Conservation (phyloP, 129 eudicot genomes). For the Smallanthus sonchifolius region DNA sequence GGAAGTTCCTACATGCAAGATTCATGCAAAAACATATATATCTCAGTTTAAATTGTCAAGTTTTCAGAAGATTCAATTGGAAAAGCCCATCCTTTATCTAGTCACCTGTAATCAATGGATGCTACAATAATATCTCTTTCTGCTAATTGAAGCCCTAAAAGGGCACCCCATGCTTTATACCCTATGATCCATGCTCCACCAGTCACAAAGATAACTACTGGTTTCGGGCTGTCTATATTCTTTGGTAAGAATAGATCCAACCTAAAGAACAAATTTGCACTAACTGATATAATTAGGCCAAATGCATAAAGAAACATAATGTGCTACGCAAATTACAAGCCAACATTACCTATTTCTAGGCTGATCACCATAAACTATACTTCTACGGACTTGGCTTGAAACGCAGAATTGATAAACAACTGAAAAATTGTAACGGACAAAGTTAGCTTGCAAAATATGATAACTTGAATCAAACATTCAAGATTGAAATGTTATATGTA, state of each 20-base stretch:
- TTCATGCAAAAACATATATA: slow-evolving; percentile 1
- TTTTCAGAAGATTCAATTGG: not conserved
- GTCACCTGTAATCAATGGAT: slow-evolving; percentile 79
- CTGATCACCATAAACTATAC: slow-evolving; percentile 76
- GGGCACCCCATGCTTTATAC: slow-evolving; percentile 93
- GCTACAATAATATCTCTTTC: slow-evolving; percentile 83
- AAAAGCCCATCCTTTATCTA: not conserved
- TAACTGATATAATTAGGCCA: not conserved
- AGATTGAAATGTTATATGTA: not conserved
- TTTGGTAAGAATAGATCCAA: slow-evolving; percentile 73
- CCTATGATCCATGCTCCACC: slow-evolving; percentile 98
- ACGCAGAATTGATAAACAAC: slow-evolving; percentile 65
- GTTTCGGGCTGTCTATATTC: slow-evolving; percentile 55
- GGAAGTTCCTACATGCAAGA: slow-evolving; percentile 64
- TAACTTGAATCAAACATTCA: not conserved
- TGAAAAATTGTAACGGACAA: slow-evolving; percentile 25
- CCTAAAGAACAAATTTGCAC: slow-evolving; percentile 33
- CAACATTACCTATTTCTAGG: slow-evolving; percentile 71
- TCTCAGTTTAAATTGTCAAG: not conserved
- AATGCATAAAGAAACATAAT: not conserved
- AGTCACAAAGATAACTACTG: slow-evolving; percentile 75
- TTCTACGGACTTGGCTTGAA: slow-evolving; percentile 62
- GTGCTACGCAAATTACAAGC: not conserved
- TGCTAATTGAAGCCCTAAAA: slow-evolving; percentile 77
- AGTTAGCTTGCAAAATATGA: slow-evolving; percentile 14